Conservation (phyloP, 108 stramenopile species). For the Discostella pseudostelligera region DNA sequence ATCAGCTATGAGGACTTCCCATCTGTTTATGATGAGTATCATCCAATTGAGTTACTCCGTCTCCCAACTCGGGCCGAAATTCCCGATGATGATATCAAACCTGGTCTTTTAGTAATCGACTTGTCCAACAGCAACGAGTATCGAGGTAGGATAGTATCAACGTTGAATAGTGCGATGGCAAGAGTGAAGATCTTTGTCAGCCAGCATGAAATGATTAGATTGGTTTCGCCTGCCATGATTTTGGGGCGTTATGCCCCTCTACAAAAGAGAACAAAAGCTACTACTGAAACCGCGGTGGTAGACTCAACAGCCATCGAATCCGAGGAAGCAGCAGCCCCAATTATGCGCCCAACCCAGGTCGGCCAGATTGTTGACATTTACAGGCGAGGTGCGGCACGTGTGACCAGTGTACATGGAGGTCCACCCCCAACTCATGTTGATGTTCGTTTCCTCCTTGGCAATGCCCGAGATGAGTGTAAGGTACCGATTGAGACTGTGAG, state of each 20-base stretch:
- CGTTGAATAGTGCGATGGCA: slow-evolving; percentile 32
- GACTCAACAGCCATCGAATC: neutral
- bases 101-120: slow-evolving; percentile 50
- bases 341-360: neutral
- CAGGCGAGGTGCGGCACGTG: slow-evolving; percentile 23
- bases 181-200: slow-evolving; percentile 38
- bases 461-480: slow-evolving; percentile 14
- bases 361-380: slow-evolving; percentile 8
- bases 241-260: slow-evolving; percentile 32
- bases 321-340: too few species aligned
- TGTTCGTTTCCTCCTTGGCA: slow-evolving; percentile 31
- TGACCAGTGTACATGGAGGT: slow-evolving; percentile 21
- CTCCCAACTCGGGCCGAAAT: slow-evolving; percentile 46
- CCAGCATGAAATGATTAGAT: slow-evolving; percentile 43
- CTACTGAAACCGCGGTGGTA: neutral
- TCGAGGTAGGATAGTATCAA: slow-evolving; percentile 35
- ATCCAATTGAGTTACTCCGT: slow-evolving; percentile 39
- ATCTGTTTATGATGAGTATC: slow-evolving; percentile 59
- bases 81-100: slow-evolving; percentile 38
- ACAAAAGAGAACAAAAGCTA: slow-evolving; percentile 12
- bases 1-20: slow-evolving; percentile 63
- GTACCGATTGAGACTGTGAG: slow-evolving; percentile 30
- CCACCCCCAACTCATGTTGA: slow-evolving; percentile 26
- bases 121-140: slow-evolving; percentile 48
- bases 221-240: slow-evolving; percentile 45